Conservation (phyloP, 352 stramenopile genomes). For the Phytopythium mirpurense region DNA sequence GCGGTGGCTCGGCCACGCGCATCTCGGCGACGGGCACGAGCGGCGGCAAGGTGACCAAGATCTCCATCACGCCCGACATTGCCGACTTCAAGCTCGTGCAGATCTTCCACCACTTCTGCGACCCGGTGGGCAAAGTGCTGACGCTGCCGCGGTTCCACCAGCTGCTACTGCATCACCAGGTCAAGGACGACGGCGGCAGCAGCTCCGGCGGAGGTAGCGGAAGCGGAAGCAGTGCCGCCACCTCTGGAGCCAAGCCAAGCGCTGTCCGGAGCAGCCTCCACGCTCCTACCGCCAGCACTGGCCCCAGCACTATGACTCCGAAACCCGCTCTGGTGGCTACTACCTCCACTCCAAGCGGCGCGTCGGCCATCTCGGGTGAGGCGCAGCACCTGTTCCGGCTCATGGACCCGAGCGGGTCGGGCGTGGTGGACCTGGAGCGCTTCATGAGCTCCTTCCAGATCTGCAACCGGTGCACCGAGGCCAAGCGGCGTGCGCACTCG, state of each 20-base stretch:
- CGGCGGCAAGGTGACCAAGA: constrained; percentile 32
- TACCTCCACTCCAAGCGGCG: constrained; percentile 5
- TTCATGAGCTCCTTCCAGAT: constrained; percentile 87
- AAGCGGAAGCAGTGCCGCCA: constrained; percentile 3
- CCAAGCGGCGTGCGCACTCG: constrained; percentile 61
- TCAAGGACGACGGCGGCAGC: constrained; percentile 33
- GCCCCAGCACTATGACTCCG: background rate
- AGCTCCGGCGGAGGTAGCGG: background rate
- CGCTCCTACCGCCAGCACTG: constrained; percentile 6
- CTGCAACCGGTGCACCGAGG: constrained; percentile 79
- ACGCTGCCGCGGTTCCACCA: constrained; percentile 53
- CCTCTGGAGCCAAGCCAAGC: too few species aligned
- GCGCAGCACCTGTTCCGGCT: constrained; percentile 48
- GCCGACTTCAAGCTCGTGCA: constrained; percentile 84
- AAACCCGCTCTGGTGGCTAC: constrained; percentile 4
- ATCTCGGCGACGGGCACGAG: background rate
- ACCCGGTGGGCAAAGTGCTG: constrained; percentile 49
- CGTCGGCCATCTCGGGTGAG: constrained; percentile 24
- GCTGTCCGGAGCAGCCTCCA: background rate
- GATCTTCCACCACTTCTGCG: constrained; percentile 81
- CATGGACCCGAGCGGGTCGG: constrained; percentile 38
- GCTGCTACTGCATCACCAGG: constrained; percentile 54
- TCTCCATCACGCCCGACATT: constrained; percentile 72
- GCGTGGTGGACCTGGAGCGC: constrained; percentile 51
- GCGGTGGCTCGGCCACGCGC: constrained; percentile 13